Conservation (phyloP, 2,329 filamentous ascomycete species). For the Epichloe typhina region DNA sequence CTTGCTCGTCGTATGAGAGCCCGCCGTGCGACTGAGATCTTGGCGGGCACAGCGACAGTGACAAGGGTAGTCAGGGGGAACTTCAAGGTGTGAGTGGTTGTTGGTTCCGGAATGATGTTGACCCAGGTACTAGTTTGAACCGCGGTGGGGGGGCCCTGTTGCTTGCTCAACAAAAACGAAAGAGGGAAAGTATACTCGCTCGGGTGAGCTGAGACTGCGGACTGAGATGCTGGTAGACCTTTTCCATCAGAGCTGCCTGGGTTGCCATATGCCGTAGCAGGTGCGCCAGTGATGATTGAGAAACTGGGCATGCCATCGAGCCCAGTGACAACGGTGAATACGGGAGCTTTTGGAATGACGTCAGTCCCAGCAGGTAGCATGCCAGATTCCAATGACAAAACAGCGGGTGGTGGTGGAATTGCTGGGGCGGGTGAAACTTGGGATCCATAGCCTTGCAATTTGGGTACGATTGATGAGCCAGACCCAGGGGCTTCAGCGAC, state of each 20-base stretch:
- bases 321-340: conserved; percentile 13
- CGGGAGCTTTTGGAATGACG: conserved; percentile 13
- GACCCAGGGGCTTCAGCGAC: conserved; percentile 5
- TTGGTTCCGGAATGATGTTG: conserved; percentile 24
- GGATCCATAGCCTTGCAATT: conserved; percentile 16
- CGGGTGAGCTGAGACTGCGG: conserved; percentile 4
- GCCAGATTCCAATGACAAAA: conserved; percentile 11
- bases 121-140: conserved; percentile 25
- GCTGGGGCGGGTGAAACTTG: conserved; percentile 1
- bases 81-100: conserved; percentile 27
- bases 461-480: conserved; percentile 9
- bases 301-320: conserved; percentile 11
- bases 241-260: conserved; percentile 7
- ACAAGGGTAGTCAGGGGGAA: conserved; percentile 26
- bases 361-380: conserved; percentile 10
- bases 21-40: conserved; percentile 9
- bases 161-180: conserved; percentile 11
- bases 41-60: conserved; percentile 17
- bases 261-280: conserved; percentile 9
- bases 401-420: conserved; percentile 7
- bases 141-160: conserved; percentile 6
- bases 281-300: conserved; percentile 9
- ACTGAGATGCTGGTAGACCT: conserved; percentile 7
- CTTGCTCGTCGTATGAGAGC: conserved; percentile 18
- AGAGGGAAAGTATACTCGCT: conserved; percentile 13